phyloP scores from a whole-genome alignment of 768 basidiomycete species.

The Mycena crocata region DNA sequence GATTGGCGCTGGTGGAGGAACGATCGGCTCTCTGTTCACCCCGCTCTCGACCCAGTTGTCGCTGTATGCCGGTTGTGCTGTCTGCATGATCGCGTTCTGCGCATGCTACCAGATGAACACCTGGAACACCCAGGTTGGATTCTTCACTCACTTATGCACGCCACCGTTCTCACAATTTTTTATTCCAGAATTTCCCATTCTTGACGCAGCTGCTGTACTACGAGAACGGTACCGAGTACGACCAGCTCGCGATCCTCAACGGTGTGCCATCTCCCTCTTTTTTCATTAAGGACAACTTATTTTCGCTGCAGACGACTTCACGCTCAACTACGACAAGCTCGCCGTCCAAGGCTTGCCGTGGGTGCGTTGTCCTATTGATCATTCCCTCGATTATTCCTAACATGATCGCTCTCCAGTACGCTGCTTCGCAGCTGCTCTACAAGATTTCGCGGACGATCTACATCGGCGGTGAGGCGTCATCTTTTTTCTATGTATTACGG shows the following conservation, averaged over 20 bases:
- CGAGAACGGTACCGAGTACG: constrained; percentile 56
- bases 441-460: constrained; percentile 52
- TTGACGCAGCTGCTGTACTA: constrained; percentile 49
- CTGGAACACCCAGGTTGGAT: constrained; percentile 31
- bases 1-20: constrained; percentile 46
- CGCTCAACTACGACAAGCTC: constrained; percentile 43
- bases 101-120: constrained; percentile 33
- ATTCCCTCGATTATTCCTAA: background rate
- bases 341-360: constrained; percentile 42
- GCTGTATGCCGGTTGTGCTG: constrained; percentile 53
- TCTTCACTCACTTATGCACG: background rate
- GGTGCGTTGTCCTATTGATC: constrained; percentile 24
- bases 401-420: constrained; percentile 48
- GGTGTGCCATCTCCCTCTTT: constrained; percentile 1
- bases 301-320: constrained; percentile 7
- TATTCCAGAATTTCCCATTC: constrained; percentile 49
- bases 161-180: no score
- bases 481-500: no score
- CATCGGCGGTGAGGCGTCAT: constrained; percentile 43
- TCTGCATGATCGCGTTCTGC: constrained; percentile 57
- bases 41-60: constrained; percentile 62
- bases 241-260: constrained; percentile 63
- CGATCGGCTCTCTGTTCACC: constrained; percentile 53
- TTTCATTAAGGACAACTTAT: background rate
- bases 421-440: constrained; percentile 55